Conservation (phyloP, 495 filamentous ascomycete genomes). For the Podospora tetraspora region DNA sequence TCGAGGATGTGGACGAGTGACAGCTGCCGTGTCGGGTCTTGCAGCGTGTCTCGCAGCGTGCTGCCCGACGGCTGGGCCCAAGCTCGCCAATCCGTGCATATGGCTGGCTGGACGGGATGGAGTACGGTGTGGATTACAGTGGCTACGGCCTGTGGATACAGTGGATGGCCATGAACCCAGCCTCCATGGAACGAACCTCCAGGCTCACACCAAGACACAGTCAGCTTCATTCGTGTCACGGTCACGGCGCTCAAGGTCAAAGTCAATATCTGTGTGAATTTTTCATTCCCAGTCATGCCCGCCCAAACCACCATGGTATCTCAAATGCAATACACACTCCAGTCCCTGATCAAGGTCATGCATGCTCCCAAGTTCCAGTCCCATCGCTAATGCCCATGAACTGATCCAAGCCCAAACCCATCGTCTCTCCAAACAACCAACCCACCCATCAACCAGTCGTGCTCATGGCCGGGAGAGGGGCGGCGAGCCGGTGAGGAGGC, state of each 20-base stretch:
- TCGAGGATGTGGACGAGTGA: not conserved
- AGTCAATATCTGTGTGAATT: not conserved
- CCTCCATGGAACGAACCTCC: not conserved
- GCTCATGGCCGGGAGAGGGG: no score
- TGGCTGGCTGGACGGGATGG: no score
- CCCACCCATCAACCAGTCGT: no score
- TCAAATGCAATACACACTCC: no score
- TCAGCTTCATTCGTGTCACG: not conserved
- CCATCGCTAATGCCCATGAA: no score
- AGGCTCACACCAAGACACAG: not conserved
- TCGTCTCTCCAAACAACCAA: no score
- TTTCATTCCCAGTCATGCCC: not conserved
- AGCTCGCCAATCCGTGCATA: no score
- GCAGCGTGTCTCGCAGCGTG: not conserved
- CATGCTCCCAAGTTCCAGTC: no score
- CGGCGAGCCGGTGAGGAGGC: no score
- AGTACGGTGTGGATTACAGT: not conserved
- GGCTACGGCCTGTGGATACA: not conserved
- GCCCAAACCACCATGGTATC: not conserved
- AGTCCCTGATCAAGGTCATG: no score
- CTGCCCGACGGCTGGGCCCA: no score
- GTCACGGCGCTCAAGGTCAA: not conserved
- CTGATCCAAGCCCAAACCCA: no score
- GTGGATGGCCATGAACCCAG: not conserved
- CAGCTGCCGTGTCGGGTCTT: not conserved